Evolutionary conservation across 1,284 basidiomycete genomes (phyloP).

Genomic region (Neotropicomus parvogracilis): DNA sequence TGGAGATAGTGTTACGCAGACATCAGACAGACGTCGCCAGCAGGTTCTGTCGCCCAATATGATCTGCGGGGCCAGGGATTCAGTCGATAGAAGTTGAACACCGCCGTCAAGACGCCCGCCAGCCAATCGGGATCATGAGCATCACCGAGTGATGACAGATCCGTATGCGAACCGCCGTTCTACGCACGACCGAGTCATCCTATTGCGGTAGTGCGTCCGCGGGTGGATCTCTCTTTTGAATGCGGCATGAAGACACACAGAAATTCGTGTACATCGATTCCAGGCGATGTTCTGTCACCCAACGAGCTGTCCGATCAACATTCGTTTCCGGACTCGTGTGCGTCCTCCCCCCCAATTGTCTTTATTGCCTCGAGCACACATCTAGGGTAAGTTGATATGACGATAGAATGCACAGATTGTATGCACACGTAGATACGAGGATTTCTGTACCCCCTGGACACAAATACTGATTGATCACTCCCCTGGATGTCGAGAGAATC

Average conservation of each 20-base stretch:
- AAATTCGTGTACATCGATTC: conserved; percentile 49
- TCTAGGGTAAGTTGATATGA: conserved; percentile 12
- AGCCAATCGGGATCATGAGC: too few species aligned
- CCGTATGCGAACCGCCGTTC: conserved; percentile 46
- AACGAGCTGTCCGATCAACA: conserved; percentile 43
- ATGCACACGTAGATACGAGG: too few species aligned
- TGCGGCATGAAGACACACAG: conserved; percentile 25
- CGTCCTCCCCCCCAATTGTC: neutral
- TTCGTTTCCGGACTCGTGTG: conserved; percentile 46
- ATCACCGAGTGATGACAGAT: neutral
- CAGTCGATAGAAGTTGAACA: conserved; percentile 46
- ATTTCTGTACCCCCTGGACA: too few species aligned
- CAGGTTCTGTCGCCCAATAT: too few species aligned
- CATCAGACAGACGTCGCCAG: too few species aligned
- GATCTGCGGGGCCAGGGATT: conserved; percentile 36
- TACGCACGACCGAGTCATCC: conserved; percentile 42
- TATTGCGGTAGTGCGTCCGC: conserved; percentile 11
- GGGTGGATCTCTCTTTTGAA: neutral
- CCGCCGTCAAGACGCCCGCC: conserved; percentile 43
- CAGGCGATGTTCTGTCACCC: conserved; percentile 33
- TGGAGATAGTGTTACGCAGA: too few species aligned
- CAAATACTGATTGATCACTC: too few species aligned
- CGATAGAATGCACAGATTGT: too few species aligned
- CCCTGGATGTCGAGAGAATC: too few species aligned
- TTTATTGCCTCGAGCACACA: conserved; percentile 21